Percentiles rank a stretch among this genome's conserved stretches.
These are phyloP conservation scores for Neurospora sp. DNA, from an alignment of 495 filamentous ascomycete species.

Conservation along the genomic window DNA sequence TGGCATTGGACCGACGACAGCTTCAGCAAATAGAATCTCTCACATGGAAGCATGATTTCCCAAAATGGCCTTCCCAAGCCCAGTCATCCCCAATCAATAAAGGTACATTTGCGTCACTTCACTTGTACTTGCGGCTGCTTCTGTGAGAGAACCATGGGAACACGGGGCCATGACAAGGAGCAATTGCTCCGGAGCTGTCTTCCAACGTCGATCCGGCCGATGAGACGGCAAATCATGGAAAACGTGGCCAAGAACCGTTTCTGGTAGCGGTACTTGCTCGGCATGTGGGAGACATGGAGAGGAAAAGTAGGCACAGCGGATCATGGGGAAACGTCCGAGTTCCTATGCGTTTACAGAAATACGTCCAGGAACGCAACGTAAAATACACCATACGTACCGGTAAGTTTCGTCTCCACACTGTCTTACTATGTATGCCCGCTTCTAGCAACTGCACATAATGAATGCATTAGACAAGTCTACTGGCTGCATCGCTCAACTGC, in stretches of 20 bases:
- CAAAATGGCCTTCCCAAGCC: neutral
- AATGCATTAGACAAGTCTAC: neutral
- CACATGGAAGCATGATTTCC: neutral
- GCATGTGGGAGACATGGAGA: neutral
- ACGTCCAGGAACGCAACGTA: neutral
- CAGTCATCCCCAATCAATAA: neutral
- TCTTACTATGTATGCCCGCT: neutral
- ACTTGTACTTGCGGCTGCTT: neutral
- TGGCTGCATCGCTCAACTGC: neutral
- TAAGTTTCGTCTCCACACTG: neutral
- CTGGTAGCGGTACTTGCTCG: neutral
- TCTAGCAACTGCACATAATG: neutral
- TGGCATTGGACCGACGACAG: neutral
- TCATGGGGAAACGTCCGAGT: neutral
- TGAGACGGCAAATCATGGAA: neutral
- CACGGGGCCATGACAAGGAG: neutral
- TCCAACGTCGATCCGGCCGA: neutral
- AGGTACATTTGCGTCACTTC: neutral
- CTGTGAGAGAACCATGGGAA: neutral
- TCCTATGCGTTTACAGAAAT: neutral
- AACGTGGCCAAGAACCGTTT: neutral
- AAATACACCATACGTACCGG: neutral
- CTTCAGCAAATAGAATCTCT: neutral
- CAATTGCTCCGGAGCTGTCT: neutral
- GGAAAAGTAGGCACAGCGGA: neutral